Percentiles rank a stretch among this genome's conserved stretches.
Evolutionary conservation across 768 basidiomycete species (phyloP).

Genomic region (Podaxis carcinomalis): DNA sequence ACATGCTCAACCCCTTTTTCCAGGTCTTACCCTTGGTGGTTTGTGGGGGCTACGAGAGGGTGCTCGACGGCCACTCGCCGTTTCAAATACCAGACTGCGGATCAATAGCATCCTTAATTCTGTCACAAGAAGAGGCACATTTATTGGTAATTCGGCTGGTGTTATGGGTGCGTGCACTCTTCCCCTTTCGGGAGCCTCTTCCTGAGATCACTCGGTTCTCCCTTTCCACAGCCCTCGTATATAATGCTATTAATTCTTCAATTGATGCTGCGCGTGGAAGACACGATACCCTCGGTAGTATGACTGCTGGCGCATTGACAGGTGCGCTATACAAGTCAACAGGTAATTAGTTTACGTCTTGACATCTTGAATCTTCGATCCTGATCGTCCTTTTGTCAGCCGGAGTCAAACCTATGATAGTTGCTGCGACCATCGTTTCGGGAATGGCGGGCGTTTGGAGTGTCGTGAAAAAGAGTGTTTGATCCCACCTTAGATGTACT

Average conservation of each 20-base stretch:
- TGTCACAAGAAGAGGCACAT: conserved; percentile 93
- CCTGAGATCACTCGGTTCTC: conserved; percentile 19
- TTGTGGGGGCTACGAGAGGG: conserved; percentile 96
- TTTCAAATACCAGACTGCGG: conserved; percentile 81
- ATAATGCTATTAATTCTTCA: conserved; percentile 94
- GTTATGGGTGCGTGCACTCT: conserved; percentile 76
- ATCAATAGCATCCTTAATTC: conserved; percentile 97
- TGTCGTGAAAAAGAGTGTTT: conserved; percentile 87
- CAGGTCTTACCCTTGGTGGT: conserved; percentile 94
- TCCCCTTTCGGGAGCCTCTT: conserved; percentile 21
- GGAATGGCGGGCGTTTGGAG: conserved; percentile 92
- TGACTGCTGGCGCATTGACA: conserved; percentile 88
- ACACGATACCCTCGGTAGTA: conserved; percentile 89
- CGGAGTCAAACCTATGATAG: conserved; percentile 85
- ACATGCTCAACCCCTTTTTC: conserved; percentile 65
- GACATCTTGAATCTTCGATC: conserved; percentile 31
- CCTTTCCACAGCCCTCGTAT: conserved; percentile 76
- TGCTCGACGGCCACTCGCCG: conserved; percentile 79
- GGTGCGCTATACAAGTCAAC: conserved; percentile 93
- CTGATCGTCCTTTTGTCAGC: conserved; percentile 54
- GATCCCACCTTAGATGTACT: conserved; percentile 44
- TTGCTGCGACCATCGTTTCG: conserved; percentile 86
- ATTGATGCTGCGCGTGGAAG: conserved; percentile 86
- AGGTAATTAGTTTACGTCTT: conserved; percentile 53
- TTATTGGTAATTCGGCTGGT: conserved; percentile 97